Conservation (phyloP, 1,284 basidiomycete genomes). For the Cutaneotrichosporon cyanovorans region DNA sequence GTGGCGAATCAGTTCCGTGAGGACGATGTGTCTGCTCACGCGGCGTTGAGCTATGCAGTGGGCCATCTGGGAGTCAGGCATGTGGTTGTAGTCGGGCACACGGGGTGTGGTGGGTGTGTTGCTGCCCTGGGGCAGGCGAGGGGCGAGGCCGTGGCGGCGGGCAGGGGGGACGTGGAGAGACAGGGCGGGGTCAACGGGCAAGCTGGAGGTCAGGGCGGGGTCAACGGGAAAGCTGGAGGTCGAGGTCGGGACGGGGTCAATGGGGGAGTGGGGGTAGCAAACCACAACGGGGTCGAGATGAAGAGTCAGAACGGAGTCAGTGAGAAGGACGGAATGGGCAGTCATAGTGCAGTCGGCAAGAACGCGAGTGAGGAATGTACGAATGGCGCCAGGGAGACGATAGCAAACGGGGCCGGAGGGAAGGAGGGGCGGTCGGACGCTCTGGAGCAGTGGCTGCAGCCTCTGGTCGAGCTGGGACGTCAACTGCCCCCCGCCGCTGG, state of each 20-base stretch:
- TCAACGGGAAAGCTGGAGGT: constrained; percentile 42
- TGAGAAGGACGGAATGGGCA: no score
- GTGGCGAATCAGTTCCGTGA: constrained; percentile 51
- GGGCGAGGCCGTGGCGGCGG: background rate
- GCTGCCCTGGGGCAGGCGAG: background rate
- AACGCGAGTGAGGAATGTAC: no score
- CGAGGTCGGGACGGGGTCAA: background rate
- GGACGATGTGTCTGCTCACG: constrained; percentile 50
- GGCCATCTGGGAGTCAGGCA: no score
- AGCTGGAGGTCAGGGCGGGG: background rate
- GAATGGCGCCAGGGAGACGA: no score
- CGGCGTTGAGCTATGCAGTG: constrained; percentile 58
- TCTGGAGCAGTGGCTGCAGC: constrained; percentile 64
- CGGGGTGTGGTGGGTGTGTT: background rate
- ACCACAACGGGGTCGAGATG: no score
- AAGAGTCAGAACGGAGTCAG: no score
- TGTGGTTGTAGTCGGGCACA: no score
- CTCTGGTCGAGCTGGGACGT: constrained; percentile 57
- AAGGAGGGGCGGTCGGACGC: constrained; percentile 44
- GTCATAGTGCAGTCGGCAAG: no score
- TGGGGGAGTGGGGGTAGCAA: constrained; percentile 63
- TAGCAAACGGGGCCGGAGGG: constrained; percentile 2
- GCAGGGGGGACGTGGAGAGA: no score
- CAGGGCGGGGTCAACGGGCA: no score
- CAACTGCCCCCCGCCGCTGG: constrained; percentile 50